These are phyloP conservation scores for Evernia prunastri DNA, from an alignment of 495 filamentous ascomycete species.

Conservation along the genomic window DNA sequence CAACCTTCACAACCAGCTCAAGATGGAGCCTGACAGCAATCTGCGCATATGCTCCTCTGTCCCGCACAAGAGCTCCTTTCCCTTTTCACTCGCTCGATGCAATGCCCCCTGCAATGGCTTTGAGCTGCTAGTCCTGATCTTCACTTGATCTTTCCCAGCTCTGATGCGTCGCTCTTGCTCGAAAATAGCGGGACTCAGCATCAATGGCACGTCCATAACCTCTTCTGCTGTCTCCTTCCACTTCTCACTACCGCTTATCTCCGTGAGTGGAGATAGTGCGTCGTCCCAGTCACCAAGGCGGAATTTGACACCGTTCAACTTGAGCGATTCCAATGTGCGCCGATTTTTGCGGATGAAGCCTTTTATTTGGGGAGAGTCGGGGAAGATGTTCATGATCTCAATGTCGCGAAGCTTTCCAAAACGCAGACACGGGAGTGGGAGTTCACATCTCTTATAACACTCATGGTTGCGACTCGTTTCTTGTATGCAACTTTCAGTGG, in stretches of 20 bases:
- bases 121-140: constrained; percentile 10
- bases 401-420: constrained; percentile 56
- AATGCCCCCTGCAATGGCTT: constrained; percentile 25
- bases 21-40: constrained; percentile 33
- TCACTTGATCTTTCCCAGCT: constrained; percentile 24
- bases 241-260: constrained; percentile 44
- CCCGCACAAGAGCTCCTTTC: constrained; percentile 35
- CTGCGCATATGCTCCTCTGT: constrained; percentile 41
- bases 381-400: constrained; percentile 58
- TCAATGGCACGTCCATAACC: constrained; percentile 32
- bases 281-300: constrained; percentile 67
- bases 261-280: constrained; percentile 59
- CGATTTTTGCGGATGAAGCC: constrained; percentile 55
- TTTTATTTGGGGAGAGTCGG: constrained; percentile 60
- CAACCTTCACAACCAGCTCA: constrained; percentile 35
- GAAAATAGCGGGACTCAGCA: constrained; percentile 29
- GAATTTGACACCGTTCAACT: constrained; percentile 62
- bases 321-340: constrained; percentile 58
- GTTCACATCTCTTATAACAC: constrained; percentile 39
- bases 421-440: constrained; percentile 41
- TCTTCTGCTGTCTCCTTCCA: constrained; percentile 47
- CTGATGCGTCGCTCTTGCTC: constrained; percentile 26
- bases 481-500: constrained; percentile 54
- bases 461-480: constrained; percentile 20
- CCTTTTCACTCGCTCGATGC: constrained; percentile 29